Evolutionary conservation across 805 yeast species (phyloP), one percentile per base, ranked within the genome.

Genomic region (Lipomyces mesembrius): DNA sequence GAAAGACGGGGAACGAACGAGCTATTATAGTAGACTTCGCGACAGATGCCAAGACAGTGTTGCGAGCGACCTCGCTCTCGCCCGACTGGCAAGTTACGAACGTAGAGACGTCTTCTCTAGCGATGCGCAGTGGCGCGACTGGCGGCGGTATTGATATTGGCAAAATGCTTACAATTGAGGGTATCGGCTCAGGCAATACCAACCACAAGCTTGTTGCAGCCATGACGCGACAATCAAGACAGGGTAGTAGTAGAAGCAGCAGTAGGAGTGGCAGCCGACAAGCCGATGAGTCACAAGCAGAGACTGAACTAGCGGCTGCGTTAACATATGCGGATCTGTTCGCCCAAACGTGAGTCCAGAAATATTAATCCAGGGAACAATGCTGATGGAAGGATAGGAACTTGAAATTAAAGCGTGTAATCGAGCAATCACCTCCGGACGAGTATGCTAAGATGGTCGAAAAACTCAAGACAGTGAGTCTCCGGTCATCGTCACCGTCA

Each of bases 21-120:
- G 73, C 79, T 0, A 69, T 79, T 7, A 71, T 79, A 6, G 77
- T 79, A 6, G 82, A 79, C 65, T 73, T 79, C 53, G 79, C 79
- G 64, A 75, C 68, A 25, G 66, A 76, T 25, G 80, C 79, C 17
- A 67, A 68, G 20, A 65, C 71, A 2, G 71, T 79, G 7, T 64
- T 70, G 8, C 60, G 69, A n/a, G 75, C 75, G 64, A 73, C 75
- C 35, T 78, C 81, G 9, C 71, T 79, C 9, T 75, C 81, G 12
- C 75, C 79, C 0, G 74, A 74, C 25, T 79, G 81, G 81, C 82
- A 79, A 63, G 75, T 78, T 37, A 67, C 74, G 8, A 69, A 72
- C 54, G 77, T 73, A 17, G 39, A 73, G 25, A 65, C 65, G 7
- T 61, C 73, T 11, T 53, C 69, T 2, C 62, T 68, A 7, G 70